Evolutionary conservation across 2,329 filamentous ascomycete genomes (phyloP).

Genomic region (Keithomyces neogunnii): DNA sequence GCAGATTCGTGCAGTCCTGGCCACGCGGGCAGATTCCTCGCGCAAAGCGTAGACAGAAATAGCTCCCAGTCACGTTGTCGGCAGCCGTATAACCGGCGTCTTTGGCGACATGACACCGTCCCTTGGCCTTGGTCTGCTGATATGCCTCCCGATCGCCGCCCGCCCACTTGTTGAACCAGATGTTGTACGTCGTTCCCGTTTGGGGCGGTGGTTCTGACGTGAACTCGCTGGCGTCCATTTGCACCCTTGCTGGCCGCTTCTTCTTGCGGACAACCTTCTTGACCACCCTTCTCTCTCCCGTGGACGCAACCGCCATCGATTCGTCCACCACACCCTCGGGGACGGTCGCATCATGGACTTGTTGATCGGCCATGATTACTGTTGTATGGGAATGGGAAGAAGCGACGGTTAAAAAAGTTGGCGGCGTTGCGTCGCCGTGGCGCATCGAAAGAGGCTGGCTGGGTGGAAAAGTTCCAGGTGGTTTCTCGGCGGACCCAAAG

Average conservation of each 20-base stretch:
- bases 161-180: constrained; percentile 89
- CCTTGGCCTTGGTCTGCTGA: constrained; percentile 75
- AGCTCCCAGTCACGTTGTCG: constrained; percentile 69
- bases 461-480: neutral
- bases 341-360: constrained; percentile 14
- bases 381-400: neutral
- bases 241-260: constrained; percentile 77
- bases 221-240: constrained; percentile 79
- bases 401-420: too few relatives aligned
- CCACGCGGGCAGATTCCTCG: constrained; percentile 77
- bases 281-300: constrained; percentile 48
- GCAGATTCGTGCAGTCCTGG: constrained; percentile 88
- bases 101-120: constrained; percentile 76
- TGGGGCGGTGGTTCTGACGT: constrained; percentile 81
- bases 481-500: neutral
- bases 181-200: constrained; percentile 93
- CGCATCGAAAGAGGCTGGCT: neutral
- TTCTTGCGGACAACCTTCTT: constrained; percentile 93
- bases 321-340: constrained; percentile 8
- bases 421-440: neutral
- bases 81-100: constrained; percentile 75
- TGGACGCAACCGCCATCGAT: constrained; percentile 26
- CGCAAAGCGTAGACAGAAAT: constrained; percentile 89
- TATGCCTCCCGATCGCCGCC: constrained; percentile 93
- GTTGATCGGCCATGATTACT: constrained; percentile 23